phyloP scores from a whole-genome alignment of 2,329 filamentous ascomycete species.

The Monosporascus sp. region DNA sequence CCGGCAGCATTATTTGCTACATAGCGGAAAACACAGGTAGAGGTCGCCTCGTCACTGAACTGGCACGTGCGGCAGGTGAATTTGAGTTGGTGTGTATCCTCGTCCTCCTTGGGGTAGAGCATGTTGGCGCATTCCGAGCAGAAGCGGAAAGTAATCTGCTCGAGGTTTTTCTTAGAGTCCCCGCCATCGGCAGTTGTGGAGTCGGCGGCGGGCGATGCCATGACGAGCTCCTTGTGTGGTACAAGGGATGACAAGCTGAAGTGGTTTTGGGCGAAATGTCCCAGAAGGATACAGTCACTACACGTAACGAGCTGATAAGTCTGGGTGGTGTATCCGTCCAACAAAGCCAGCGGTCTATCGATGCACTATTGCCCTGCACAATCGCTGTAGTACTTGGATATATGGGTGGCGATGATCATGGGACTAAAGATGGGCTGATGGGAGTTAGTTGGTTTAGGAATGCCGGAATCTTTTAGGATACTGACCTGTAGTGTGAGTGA shows the following conservation, averaged over 20 bases:
- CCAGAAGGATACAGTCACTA: no score
- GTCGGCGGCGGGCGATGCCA: constrained; percentile 45
- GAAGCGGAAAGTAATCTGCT: constrained; percentile 95
- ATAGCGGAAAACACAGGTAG: constrained; percentile 93
- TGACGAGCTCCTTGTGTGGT: constrained; percentile 1
- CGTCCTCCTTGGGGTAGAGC: constrained; percentile 95
- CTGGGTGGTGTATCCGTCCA: background rate
- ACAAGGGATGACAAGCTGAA: constrained; percentile 1
- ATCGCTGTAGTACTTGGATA: no score
- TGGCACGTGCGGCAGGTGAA: constrained; percentile 96
- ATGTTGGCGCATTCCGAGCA: constrained; percentile 99
- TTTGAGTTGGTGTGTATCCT: constrained; percentile 74
- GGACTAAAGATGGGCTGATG: no score
- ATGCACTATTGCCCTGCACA: background rate
- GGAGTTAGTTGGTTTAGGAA: no score
- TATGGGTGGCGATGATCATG: no score
- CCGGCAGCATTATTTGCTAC: constrained; percentile 85
- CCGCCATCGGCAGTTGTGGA: constrained; percentile 43
- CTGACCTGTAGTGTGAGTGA: no score
- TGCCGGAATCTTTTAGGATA: no score
- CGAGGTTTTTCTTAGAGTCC: constrained; percentile 46
- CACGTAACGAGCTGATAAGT: no score
- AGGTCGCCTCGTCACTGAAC: constrained; percentile 80
- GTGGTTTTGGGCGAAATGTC: background rate
- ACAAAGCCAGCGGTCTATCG: background rate